A percentile compares a stretch with the other conserved stretches of the same genome.
Conservation (phyloP, 495 filamentous ascomycete species). For the Penicillium lividum region DNA sequence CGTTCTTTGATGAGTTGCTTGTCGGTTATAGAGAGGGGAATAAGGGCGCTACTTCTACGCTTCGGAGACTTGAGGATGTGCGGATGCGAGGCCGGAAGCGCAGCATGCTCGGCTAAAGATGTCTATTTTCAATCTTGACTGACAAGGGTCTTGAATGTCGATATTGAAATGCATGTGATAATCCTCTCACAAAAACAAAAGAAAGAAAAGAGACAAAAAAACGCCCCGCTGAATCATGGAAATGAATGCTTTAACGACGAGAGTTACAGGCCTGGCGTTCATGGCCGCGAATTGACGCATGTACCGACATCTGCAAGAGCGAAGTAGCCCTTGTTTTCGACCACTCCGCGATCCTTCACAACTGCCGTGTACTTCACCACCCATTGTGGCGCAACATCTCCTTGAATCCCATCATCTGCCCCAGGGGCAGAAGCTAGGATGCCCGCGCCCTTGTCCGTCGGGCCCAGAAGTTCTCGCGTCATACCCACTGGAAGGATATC, state of each 20-base stretch:
- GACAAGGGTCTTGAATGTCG: background rate
- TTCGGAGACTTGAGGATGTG: slow-evolving; percentile 87
- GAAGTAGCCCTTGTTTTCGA: slow-evolving; percentile 98
- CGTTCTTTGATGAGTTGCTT: slow-evolving; percentile 66
- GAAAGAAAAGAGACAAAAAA: slow-evolving; percentile 23
- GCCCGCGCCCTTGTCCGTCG: slow-evolving; percentile 60
- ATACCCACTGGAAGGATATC: slow-evolving; percentile 87
- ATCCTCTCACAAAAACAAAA: background rate
- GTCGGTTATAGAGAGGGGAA: slow-evolving; percentile 60
- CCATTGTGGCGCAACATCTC: slow-evolving; percentile 85
- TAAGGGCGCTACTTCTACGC: slow-evolving; percentile 58
- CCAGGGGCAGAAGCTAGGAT: slow-evolving; percentile 59
- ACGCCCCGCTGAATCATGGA: slow-evolving; percentile 39
- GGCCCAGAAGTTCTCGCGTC: slow-evolving; percentile 76
- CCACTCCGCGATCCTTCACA: slow-evolving; percentile 92
- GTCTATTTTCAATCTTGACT: slow-evolving; percentile 5
- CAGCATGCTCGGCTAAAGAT: slow-evolving; percentile 82
- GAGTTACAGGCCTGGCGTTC: background rate
- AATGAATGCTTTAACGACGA: slow-evolving; percentile 19
- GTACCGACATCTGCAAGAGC: slow-evolving; percentile 70
- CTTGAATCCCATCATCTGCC: slow-evolving; percentile 55
- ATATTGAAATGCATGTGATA: slow-evolving; percentile 10
- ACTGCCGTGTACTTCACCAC: slow-evolving; percentile 98
- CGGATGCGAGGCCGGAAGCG: slow-evolving; percentile 95
- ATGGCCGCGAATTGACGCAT: slow-evolving; percentile 36